phyloP scores from a whole-genome alignment of 2,329 filamentous ascomycete species.

The Didymella sp. region DNA sequence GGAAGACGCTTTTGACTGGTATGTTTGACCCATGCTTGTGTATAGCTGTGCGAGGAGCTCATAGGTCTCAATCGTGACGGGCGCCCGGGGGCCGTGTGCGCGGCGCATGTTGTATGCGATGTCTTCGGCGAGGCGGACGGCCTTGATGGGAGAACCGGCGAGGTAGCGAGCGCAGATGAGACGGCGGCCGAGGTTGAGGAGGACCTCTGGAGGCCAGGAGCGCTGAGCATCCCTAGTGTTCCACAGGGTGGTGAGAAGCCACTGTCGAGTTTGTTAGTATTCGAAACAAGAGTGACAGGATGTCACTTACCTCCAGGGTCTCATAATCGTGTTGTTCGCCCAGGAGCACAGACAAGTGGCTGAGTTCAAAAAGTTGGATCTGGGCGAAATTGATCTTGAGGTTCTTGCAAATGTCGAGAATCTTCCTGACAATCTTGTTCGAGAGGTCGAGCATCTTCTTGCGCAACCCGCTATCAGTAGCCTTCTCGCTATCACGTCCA shows the following conservation, averaged over 20 bases:
- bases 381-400: slow-evolving; percentile 54
- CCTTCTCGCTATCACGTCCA: slow-evolving; percentile 39
- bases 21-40: slow-evolving; percentile 51
- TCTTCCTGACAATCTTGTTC: slow-evolving; percentile 52
- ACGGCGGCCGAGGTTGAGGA: slow-evolving; percentile 61
- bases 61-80: slow-evolving; percentile 58
- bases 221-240: slow-evolving; percentile 44
- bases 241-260: slow-evolving; percentile 50
- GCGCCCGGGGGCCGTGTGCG: slow-evolving; percentile 58
- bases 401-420: slow-evolving; percentile 50
- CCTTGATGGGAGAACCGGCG: slow-evolving; percentile 53
- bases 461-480: slow-evolving; percentile 42
- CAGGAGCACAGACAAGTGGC: slow-evolving; percentile 52
- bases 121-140: slow-evolving; percentile 57
- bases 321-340: slow-evolving; percentile 56
- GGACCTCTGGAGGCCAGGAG: slow-evolving; percentile 47
- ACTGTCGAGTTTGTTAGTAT: slow-evolving; percentile 23
- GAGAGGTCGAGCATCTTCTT: slow-evolving; percentile 53
- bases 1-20: slow-evolving; percentile 47
- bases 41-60: slow-evolving; percentile 60
- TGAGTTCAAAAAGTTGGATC: slow-evolving; percentile 52
- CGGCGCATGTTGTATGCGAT: slow-evolving; percentile 64
- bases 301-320: slow-evolving; percentile 44
- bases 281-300: background rate
- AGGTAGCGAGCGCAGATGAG: slow-evolving; percentile 62